These are phyloP conservation scores for Crucihimalaya himalaica DNA, from an alignment of 345 rosid genomes.

Conservation along the genomic window DNA sequence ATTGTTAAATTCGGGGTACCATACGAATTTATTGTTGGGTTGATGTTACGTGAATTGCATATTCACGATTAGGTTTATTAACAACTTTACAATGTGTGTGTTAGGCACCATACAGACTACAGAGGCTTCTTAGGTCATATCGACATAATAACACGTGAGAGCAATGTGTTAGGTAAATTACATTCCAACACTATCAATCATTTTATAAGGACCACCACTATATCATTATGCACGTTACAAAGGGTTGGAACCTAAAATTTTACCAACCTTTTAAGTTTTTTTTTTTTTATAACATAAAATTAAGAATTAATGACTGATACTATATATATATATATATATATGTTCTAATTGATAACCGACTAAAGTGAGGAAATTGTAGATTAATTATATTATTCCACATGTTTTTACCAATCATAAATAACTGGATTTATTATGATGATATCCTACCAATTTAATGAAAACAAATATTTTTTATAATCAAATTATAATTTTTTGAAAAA, in stretches of 20 bases:
- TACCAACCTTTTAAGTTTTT: background rate
- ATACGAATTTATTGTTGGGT: background rate
- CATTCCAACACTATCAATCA: background rate
- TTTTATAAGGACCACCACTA: background rate
- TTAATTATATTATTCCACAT: background rate
- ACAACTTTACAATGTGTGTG: background rate
- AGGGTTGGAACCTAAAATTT: background rate
- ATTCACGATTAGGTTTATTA: background rate
- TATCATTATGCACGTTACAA: constrained; percentile 11
- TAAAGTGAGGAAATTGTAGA: too few species aligned
- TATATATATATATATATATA: too few species aligned
- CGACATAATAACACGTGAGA: background rate
- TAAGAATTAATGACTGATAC: too few species aligned
- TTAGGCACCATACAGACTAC: background rate
- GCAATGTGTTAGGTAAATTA: constrained; percentile 18
- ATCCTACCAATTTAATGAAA: background rate
- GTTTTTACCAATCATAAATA: background rate
- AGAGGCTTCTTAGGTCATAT: background rate
- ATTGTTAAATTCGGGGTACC: background rate
- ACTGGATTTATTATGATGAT: background rate
- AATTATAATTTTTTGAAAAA: background rate
- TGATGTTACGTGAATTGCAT: background rate
- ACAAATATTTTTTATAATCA: background rate
- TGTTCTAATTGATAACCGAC: too few species aligned
- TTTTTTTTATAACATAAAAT: too few species aligned